phyloP scores from a whole-genome alignment of 441 rosid genomes.

The Croton laevigatus region DNA sequence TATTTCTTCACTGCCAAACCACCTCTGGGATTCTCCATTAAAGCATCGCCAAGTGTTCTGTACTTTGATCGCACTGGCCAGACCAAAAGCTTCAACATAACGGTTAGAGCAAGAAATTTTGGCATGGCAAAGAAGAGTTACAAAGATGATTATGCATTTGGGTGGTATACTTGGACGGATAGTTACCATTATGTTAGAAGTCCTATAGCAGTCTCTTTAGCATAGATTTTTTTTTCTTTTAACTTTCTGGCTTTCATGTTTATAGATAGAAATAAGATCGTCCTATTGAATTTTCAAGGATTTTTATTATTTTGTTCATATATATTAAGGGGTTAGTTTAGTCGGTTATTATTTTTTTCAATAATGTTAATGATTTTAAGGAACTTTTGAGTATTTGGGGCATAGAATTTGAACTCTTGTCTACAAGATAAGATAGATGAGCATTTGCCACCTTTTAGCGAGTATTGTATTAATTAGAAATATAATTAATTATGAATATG shows the following conservation, averaged over 20 bases:
- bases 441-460: no score
- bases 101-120: conserved; percentile 23
- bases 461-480: no score
- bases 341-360: no score
- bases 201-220: conserved; percentile 57
- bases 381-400: no score
- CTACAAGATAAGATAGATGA: no score
- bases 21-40: conserved; percentile 45
- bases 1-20: conserved; percentile 40
- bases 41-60: conserved; percentile 44
- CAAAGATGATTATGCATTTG: conserved; percentile 52
- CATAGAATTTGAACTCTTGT: no score
- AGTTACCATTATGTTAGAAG: conserved; percentile 55
- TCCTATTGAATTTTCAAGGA: no score
- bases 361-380: no score
- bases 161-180: conserved; percentile 66
- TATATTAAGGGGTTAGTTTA: no score
- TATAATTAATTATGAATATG: no score
- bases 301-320: no score
- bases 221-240: conserved; percentile 18
- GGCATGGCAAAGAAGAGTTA: neutral
- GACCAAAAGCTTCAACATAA: conserved; percentile 49
- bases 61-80: conserved; percentile 40
- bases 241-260: neutral
- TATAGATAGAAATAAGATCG: no score